Base-by-base conservation (phyloP, 108 stramenopile genomes). In the Skeletonema grethae region DNA sequence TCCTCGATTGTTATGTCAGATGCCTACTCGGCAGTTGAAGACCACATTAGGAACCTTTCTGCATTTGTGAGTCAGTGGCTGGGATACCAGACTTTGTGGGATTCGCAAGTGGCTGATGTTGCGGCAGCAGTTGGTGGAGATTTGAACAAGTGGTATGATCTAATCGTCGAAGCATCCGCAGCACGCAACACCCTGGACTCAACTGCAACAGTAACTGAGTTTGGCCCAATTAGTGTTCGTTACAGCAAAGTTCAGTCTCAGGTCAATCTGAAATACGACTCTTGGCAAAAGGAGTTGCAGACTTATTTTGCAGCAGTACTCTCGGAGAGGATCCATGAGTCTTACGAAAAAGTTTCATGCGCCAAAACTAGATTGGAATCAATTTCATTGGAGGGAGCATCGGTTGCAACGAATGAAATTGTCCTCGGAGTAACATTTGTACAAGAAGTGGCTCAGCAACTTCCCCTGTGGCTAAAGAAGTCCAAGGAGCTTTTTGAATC, bases 241-340 rank as follows among this genome's bases (percentile, higher is more conserved):
- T 98, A 92, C 75, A 83, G 86, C 69, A 96, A 97, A 70, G 98
- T 97, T 10, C 92, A 93, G 62, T 85, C 88, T 2, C 93, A 97
- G 76, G 92, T 99, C 32, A 98, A 95, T 61, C 79, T 98, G 57
- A 97, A 97, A 72, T 97, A 97, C 73, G 98, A 99, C 72, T 96
- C 97, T 5, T 99, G 97, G 97, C 97, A 98, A 62, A 96, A 93
- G 80, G 97, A 98, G 65, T 71, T 98, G 22, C 97, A 97, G 61
- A 82, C 83, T 2, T 84, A 87, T 46, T 98, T 97, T 80, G 96
- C 94, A n/a, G 50, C 72, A 24, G 75, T 96, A 15, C 80, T 98
- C 11, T 84, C 74, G 5, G 79, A 93, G 36, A 71, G 77, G 45
- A 91, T 97, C 35, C 69, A 62, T 31, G 89, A 84, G 15, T 72